Evolutionary conservation across 371 early-diverging fungal genomes (phyloP).

Genomic region (Lichtheimia ramosa): DNA sequence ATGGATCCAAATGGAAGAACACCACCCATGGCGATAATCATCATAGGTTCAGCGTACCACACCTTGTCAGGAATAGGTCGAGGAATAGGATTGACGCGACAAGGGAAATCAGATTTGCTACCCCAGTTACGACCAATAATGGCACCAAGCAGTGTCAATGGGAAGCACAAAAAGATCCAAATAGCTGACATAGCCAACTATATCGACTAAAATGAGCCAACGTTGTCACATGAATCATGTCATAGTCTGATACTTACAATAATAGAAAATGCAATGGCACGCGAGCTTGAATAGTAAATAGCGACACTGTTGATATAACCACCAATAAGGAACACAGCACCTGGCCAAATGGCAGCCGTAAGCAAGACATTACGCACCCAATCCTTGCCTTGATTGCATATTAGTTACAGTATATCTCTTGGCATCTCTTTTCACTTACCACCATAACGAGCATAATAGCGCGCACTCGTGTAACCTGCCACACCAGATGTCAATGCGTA

Average conservation of each 20-base stretch:
- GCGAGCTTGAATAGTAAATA: conserved; percentile 71
- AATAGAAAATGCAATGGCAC: conserved; percentile 79
- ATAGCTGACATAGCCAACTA: conserved; percentile 69
- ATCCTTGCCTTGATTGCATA: conserved; percentile 49
- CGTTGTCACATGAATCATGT: background rate
- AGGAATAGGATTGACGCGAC: conserved; percentile 83
- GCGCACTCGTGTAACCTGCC: conserved; percentile 70
- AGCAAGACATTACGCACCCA: conserved; percentile 74
- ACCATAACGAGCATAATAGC: conserved; percentile 71
- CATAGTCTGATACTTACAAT: conserved; percentile 48
- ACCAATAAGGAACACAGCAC: conserved; percentile 54
- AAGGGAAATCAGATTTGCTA: conserved; percentile 68
- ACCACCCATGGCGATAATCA: conserved; percentile 68
- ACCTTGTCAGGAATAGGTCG: conserved; percentile 77
- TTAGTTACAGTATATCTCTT: conserved; percentile 1
- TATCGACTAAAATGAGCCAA: background rate
- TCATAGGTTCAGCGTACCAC: conserved; percentile 70
- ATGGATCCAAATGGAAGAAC: conserved; percentile 83
- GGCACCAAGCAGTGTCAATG: conserved; percentile 76
- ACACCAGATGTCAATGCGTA: conserved; percentile 77
- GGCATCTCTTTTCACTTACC: conserved; percentile 29
- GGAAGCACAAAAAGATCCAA: conserved; percentile 78
- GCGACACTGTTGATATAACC: conserved; percentile 74
- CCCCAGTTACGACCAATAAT: conserved; percentile 76
- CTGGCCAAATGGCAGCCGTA: conserved; percentile 77